Base-by-base conservation (phyloP, 768 basidiomycete species). In the Kwoniella pini region DNA sequence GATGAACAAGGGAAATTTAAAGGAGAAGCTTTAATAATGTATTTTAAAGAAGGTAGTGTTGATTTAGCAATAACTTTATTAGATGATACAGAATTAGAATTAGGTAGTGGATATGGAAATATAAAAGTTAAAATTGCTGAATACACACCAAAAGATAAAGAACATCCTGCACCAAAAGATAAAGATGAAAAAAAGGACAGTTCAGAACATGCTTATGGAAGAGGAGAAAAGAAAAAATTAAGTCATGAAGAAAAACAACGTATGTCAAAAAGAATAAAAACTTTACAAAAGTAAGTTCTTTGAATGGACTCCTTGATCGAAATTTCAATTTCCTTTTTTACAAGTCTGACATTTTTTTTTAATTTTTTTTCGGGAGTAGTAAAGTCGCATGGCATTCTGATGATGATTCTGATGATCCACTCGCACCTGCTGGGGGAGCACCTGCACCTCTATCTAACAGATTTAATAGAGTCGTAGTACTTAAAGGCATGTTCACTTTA, bases 11-110 rank as follows among this genome's bases (percentile, higher is more conserved):
- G 94, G 31, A 75, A 83, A 24, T 96, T 97, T 79, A 96, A 85
- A 68, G 95, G 96, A 38, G 95, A 98, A 67, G 95, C 93, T 2
- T 80, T 98, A 65, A 87, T 99, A 58, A 92, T 97, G 31, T 99
- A 90, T 79, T 95, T 97, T 83, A 96, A 96, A 78, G 92, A 95
- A 76, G 94, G 92, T 62, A 91, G 89, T n/a, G 96, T 98, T 19
- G 79, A 81, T 3, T 82, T 98, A 54, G 95, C 94, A 9, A 73
- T 90, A 63, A 88, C 83, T 67, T 81, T 98, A 54, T 81, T 98
- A 62, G 94, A 97, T 76, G 95, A 97, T 60, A 90, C 90, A 1
- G 93, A 96, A 76, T 80, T 99, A 62, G 82, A 91, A 59, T 70
- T 95, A 22, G 95, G 94, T 1, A 88, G 89, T 44, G 79, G 88